Base-by-base conservation (phyloP, 495 filamentous ascomycete genomes). In the Usnea hakonensis region DNA sequence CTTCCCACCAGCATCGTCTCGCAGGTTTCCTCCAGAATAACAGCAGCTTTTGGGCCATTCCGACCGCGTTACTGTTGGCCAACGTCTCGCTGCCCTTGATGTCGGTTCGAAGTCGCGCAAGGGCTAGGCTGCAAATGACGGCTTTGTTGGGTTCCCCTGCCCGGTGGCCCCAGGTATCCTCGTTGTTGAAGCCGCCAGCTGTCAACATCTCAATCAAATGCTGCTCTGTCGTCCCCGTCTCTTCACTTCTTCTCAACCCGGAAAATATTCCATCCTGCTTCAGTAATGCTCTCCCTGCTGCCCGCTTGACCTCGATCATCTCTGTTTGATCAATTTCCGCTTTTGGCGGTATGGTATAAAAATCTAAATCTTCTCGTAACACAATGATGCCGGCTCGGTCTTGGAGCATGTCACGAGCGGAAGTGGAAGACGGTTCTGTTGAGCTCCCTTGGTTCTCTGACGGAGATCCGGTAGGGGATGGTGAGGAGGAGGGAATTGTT, bases 141-240 rank as follows among this genome's bases (percentile, higher is more conserved):
- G 94, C 94, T 78, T 97, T 99, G 75, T 93, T 93, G 19, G 94
- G 94, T 72, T 99, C 94, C 52, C 88, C 87, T 19, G 94, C 94
- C 48, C 94, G 89, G 70, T 99, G 94, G 44, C 94, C 94, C 94
- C 94, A 99, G 52, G 78, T 80, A 71, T 97, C 94, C 59, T 96
- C 89, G 68, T 91, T 89, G 69, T 97, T 91, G 79, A 99, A 99
- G 30, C 94, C 94, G 66, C 93, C 94, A 69, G 94, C 94, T 28
- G 94, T 99, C 77, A 99, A 74, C 94, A 99, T 99, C 78, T 99
- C 94, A 70, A 99, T 97, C 54, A 99, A 77, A 77, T 99, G 94
- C 72, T 96, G 95, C 73, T 99, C 94, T 0, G 94, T 99, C 30
- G 94, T 97, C 10, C 94, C 94, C 19, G 88, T 82, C 75, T 97